A percentile compares a stretch with the other conserved stretches of the same genome.
Conservation (phyloP, 257 asterid species). For the Jacaranda copaia region DNA sequence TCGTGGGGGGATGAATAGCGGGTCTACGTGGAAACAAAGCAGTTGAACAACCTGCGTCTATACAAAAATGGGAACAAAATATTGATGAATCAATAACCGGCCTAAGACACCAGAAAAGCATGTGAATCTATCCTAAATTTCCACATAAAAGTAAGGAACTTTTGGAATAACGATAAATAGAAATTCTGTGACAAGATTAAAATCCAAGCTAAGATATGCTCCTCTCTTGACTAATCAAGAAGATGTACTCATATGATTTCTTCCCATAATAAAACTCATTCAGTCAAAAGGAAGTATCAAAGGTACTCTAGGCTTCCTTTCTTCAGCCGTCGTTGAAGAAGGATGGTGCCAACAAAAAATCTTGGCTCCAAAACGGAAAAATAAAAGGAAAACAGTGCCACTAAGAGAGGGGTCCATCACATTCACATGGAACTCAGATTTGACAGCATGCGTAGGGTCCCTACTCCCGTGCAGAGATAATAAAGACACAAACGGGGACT, state of each 20-base stretch:
- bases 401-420: slow-evolving; percentile 42
- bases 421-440: background rate
- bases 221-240: slow-evolving; percentile 2
- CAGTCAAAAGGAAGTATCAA: background rate
- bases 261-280: background rate
- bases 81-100: background rate
- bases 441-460: background rate
- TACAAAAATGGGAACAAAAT: background rate
- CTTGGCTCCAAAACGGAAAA: too few species aligned
- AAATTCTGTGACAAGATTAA: slow-evolving; percentile 17
- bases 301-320: too few species aligned
- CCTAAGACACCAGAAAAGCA: background rate
- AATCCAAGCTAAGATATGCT: slow-evolving; percentile 18
- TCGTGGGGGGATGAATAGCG: slow-evolving; percentile 19
- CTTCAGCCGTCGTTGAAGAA: too few species aligned
- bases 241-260: background rate
- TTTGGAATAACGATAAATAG: slow-evolving; percentile 15
- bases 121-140: slow-evolving; percentile 9
- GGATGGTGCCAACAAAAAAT: background rate
- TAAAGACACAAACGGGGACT: slow-evolving; percentile 33
- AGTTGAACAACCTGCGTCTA: slow-evolving; percentile 42
- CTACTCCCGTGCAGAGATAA: slow-evolving; percentile 20
- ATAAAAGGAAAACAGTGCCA: slow-evolving; percentile 8
- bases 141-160: too few species aligned
- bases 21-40: slow-evolving; percentile 39